Percentiles rank a stretch among this genome's conserved stretches.
Conservation (phyloP, 495 filamentous ascomycete genomes). For the Hypoxylon cercidicola region DNA sequence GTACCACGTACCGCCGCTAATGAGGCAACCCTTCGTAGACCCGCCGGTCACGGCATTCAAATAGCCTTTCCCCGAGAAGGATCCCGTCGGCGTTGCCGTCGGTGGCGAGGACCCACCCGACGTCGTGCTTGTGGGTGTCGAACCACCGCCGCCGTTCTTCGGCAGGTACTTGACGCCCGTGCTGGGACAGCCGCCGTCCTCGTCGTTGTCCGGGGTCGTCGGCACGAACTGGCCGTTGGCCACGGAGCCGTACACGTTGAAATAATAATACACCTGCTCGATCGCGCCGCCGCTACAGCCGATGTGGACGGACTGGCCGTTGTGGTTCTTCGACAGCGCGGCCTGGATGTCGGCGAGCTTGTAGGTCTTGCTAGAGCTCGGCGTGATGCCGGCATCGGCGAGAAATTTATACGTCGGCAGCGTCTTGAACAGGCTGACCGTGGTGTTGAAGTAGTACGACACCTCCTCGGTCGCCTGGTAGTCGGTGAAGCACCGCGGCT, state of each 20-base stretch:
- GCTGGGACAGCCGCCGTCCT: constrained; percentile 36
- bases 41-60: constrained; percentile 64
- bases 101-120: constrained; percentile 21
- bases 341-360: constrained; percentile 67
- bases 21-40: constrained; percentile 71
- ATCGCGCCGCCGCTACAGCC: constrained; percentile 66
- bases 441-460: constrained; percentile 64
- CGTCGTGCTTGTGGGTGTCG: constrained; percentile 25
- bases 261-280: constrained; percentile 83
- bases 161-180: constrained; percentile 47
- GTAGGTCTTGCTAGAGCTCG: constrained; percentile 69
- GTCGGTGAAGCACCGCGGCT: constrained; percentile 72
- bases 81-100: constrained; percentile 27
- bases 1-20: constrained; percentile 76
- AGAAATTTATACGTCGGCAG: constrained; percentile 64
- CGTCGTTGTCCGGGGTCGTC: constrained; percentile 35
- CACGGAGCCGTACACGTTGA: constrained; percentile 75
- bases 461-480: constrained; percentile 68
- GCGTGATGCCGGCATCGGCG: constrained; percentile 70
- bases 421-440: constrained; percentile 66
- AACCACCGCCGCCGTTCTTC: constrained; percentile 36
- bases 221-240: constrained; percentile 76
- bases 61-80: constrained; percentile 63
- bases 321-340: constrained; percentile 62
- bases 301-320: constrained; percentile 70